These are phyloP conservation scores for Aphanomyces invadans DNA, from an alignment of 352 stramenopile species.

Conservation along the genomic window DNA sequence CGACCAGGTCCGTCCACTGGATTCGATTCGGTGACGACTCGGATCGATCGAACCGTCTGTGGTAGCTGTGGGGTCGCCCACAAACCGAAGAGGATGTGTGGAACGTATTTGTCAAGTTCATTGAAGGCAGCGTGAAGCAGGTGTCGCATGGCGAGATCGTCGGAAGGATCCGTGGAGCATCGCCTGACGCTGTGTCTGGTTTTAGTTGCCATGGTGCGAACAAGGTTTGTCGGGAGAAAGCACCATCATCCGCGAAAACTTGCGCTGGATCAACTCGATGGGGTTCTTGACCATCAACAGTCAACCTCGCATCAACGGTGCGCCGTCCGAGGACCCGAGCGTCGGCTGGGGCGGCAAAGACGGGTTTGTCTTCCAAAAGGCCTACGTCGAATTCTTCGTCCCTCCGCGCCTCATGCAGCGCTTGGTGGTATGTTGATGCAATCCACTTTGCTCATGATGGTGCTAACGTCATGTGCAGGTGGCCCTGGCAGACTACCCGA, in stretches of 20 bases:
- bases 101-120: conserved; percentile 90
- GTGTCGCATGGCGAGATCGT: not conserved
- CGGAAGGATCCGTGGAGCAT: not conserved
- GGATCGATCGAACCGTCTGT: conserved; percentile 50
- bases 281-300: conserved; percentile 97
- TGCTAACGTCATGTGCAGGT: no score
- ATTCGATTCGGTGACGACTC: not conserved
- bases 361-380: conserved; percentile 98
- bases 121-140: conserved; percentile 62
- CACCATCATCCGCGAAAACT: conserved; percentile 66
- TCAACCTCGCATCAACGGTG: conserved; percentile 86
- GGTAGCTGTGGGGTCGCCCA: conserved; percentile 67
- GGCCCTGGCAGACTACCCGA: conserved; percentile 46
- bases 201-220: conserved; percentile 95
- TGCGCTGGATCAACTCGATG: conserved; percentile 78
- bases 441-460: not conserved
- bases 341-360: conserved; percentile 94
- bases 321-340: conserved; percentile 72
- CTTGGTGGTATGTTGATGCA: conserved; percentile 35
- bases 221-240: conserved; percentile 91
- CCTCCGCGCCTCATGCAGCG: conserved; percentile 71
- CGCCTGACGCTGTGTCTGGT: no score
- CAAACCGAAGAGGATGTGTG: conserved; percentile 85
- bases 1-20: conserved; percentile 32
- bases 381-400: conserved; percentile 98